Evolutionary conservation across 2,329 filamentous ascomycete species (phyloP).

Genomic region (Parasarocladium wereldwijsianum): DNA sequence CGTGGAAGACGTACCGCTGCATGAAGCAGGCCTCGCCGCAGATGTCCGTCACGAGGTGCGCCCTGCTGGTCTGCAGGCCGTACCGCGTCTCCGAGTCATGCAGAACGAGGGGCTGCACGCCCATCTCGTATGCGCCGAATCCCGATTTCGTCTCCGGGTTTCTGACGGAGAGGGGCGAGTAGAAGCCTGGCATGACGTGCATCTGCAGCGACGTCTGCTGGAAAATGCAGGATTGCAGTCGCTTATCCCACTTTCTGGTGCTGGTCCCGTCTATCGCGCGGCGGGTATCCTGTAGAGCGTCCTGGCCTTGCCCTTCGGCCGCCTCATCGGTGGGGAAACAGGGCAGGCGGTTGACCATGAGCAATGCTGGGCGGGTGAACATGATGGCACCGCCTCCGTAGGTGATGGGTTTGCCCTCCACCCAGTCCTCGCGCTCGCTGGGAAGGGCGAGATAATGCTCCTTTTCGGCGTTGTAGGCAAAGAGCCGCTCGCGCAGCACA

Average conservation of each 20-base stretch:
- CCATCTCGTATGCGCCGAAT: slow-evolving; percentile 21
- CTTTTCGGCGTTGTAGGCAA: slow-evolving; percentile 16
- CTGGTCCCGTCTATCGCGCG: too few relatives aligned
- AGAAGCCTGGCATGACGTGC: slow-evolving; percentile 27
- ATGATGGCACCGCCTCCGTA: slow-evolving; percentile 30
- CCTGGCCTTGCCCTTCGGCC: slow-evolving; percentile 4
- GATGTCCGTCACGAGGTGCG: slow-evolving; percentile 24
- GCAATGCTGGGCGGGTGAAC: slow-evolving; percentile 20
- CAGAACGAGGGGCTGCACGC: slow-evolving; percentile 24
- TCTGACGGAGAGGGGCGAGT: slow-evolving; percentile 19
- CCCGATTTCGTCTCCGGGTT: slow-evolving; percentile 11
- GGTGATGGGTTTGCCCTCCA: slow-evolving; percentile 21
- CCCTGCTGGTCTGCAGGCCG: slow-evolving; percentile 22
- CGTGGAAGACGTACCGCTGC: slow-evolving; percentile 28
- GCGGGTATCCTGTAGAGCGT: slow-evolving; percentile 10
- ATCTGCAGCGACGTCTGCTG: slow-evolving; percentile 19
- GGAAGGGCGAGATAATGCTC: slow-evolving; percentile 27
- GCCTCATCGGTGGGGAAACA: slow-evolving; percentile 16
- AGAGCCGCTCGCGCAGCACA: slow-evolving; percentile 22
- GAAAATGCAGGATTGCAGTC: slow-evolving; percentile 25
- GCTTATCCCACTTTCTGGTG: slow-evolving; percentile 30
- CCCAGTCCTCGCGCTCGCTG: slow-evolving; percentile 28
- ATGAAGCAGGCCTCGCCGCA: slow-evolving; percentile 32
- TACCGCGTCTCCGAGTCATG: slow-evolving; percentile 24
- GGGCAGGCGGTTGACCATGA: slow-evolving; percentile 18